Base-by-base conservation (phyloP, 306 rosid genomes). In the Clitoria ternatea region DNA sequence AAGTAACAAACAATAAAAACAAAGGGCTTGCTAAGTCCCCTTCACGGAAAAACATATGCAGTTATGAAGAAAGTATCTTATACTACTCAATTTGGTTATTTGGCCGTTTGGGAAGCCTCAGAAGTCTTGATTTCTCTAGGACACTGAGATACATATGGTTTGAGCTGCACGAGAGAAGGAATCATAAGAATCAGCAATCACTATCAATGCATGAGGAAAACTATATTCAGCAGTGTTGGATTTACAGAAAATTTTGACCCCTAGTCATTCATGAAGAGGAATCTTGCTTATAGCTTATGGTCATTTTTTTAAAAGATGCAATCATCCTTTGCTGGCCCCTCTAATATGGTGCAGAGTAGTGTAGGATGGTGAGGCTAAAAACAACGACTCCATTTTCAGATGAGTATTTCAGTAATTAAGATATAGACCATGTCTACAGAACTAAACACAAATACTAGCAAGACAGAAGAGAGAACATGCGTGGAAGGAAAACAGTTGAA, bases 121-220 rank as follows among this genome's bases (percentile, higher is more conserved):
- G 81, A 44, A 26, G 83, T 45, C 3, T 63, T 47, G 54, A 42
- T 26, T 59, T 64, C 82, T 73, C 27, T n/a, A 23, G 88, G 81
- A 55, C 88, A 78, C 73, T 84, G 88, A 50, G 88, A 78, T 35
- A 84, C 88, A 15, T 84, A 84, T 47, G 88, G 83, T 57, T 81
- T 84, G 50, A 84, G 85, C 85, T 84, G 85, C 74, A 66, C 12
- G 40, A 24, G 39, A 67, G 40, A 40, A 35, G 6, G 45, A 32
- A 45, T 15, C 10, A 35, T 26, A 65, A 13, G 42, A 47, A 76
- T 66, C 59, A 78, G 60, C 43, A 4, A 17, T 4, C 30, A 66
- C 18, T 36, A 20, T 30, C 2, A 42, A 26, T 13, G 23, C 61
- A 35, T 18, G 35, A 60, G 36, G 33, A 59, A 52, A 13, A 43